Base-by-base conservation (phyloP, 2,329 filamentous ascomycete genomes). In the Trichophyton rubrum region DNA sequence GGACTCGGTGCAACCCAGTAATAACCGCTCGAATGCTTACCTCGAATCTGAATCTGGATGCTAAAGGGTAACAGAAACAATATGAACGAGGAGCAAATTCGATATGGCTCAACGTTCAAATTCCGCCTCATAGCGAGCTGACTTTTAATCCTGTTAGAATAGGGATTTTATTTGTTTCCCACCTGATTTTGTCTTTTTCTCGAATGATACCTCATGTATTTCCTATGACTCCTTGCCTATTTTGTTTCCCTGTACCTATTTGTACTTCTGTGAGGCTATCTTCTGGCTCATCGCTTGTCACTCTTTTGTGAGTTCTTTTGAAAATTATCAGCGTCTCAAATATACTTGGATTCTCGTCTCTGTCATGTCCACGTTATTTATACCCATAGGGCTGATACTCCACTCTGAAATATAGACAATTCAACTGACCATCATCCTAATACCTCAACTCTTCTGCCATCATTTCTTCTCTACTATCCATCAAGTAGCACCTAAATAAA, bases 191-290 rank as follows among this genome's bases (percentile, higher is more conserved):
- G 33, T 11, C 30, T 49, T 47, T 24, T 47, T 13, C 24, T 27
- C 13, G 20, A 49, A 49, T 49, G 45, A 49, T 49, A 49, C 45
- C 45, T 49, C 45, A 49, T 49, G 45, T 49, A 49, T 49, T 49
- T 49, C 45, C 45, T 49, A 49, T 27, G 45, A 49, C 45, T 17
- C 45, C 45, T 49, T 9, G 8, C 45, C 24, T 15, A 3, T 24
- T 27, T 49, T 30, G 24, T 49, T 22, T 49, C 11, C 45, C 20
- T 49, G 45, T 49, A 49, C 6, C 45, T 49, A 49, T 22, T 49
- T 49, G 20, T 49, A 30, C 45, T 30, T 15, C 22, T 49, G 45
- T 11, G 20, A 49, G 45, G 20, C 45, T 30, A 27, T 15, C 22
- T 49, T 38, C 9, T 38, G 8, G 45, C 45, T 11, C 22, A 49